Evolutionary conservation across 352 stramenopile species (phyloP).

Genomic region (Phytophthora sansomeana): DNA sequence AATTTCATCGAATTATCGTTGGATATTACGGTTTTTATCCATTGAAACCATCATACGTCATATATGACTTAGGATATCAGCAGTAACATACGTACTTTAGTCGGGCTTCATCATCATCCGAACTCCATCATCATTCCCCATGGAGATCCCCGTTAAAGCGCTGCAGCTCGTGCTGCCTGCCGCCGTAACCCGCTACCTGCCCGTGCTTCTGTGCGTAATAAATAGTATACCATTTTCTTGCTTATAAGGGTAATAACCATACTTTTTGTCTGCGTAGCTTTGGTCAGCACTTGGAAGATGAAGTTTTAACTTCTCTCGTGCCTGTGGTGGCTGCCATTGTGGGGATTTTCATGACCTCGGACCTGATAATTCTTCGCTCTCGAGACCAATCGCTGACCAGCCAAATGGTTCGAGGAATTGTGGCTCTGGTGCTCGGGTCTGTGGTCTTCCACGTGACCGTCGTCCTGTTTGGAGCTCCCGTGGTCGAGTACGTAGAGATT

Average conservation of each 20-base stretch:
- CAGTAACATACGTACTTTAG: slow-evolving; percentile 1
- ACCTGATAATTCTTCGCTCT: slow-evolving; percentile 39
- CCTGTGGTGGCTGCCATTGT: slow-evolving; percentile 47
- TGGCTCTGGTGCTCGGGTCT: slow-evolving; percentile 49
- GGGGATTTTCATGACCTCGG: slow-evolving; percentile 37
- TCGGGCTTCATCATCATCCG: slow-evolving; percentile 18
- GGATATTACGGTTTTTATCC: neutral
- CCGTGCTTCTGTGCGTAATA: slow-evolving; percentile 22
- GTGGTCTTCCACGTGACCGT: slow-evolving; percentile 63
- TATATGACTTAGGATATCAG: slow-evolving; percentile 16
- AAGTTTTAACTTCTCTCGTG: slow-evolving; percentile 51
- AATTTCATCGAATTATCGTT: slow-evolving; percentile 18
- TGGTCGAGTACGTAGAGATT: slow-evolving; percentile 57
- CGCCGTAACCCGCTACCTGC: slow-evolving; percentile 28
- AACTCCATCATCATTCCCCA: slow-evolving; percentile 20
- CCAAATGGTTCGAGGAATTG: slow-evolving; percentile 28
- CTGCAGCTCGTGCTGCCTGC: slow-evolving; percentile 39
- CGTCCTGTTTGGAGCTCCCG: slow-evolving; percentile 78
- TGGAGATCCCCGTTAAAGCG: slow-evolving; percentile 29
- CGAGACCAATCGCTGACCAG: slow-evolving; percentile 2
- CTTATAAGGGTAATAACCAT: slow-evolving; percentile 3
- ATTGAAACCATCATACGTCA: neutral
- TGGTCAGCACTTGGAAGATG: slow-evolving; percentile 53
- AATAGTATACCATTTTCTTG: neutral
- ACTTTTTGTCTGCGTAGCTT: slow-evolving; percentile 23